Evolutionary conservation across 805 yeast genomes (phyloP).

Genomic region (Torulaspora gathmanii): DNA sequence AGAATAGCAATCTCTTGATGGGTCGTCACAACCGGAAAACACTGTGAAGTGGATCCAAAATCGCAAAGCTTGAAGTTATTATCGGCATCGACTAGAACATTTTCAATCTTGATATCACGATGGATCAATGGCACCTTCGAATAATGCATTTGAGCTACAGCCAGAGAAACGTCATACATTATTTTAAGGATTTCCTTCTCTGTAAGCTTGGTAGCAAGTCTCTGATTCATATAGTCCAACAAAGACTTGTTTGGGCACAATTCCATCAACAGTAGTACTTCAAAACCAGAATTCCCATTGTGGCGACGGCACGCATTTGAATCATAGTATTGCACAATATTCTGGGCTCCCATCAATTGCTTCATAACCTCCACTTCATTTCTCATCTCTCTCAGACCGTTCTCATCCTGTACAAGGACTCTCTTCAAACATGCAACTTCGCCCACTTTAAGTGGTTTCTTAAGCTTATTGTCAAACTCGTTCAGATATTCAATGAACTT

Average conservation of each 20-base stretch:
- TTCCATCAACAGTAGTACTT: conserved; percentile 90
- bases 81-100: conserved; percentile 71
- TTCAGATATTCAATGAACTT: conserved; percentile 37
- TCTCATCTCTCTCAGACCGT: conserved; percentile 58
- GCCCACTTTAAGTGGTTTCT: conserved; percentile 42
- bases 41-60: conserved; percentile 76
- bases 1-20: conserved; percentile 73
- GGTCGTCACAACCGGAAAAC: conserved; percentile 53
- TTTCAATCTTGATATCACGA: conserved; percentile 91
- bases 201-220: conserved; percentile 69
- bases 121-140: conserved; percentile 67
- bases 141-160: conserved; percentile 81
- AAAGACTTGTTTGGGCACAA: conserved; percentile 83
- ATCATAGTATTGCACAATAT: conserved; percentile 66
- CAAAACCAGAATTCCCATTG: conserved; percentile 51
- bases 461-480: conserved; percentile 20
- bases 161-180: conserved; percentile 75
- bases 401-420: conserved; percentile 67
- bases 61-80: conserved; percentile 81
- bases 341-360: conserved; percentile 48
- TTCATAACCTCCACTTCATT: conserved; percentile 80
- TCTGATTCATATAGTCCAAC: conserved; percentile 84
- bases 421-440: conserved; percentile 65
- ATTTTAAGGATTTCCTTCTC: conserved; percentile 77
- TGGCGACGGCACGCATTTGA: conserved; percentile 61